Conservation (phyloP, 2,329 filamentous ascomycete species). For the Westerdykella ornata region DNA sequence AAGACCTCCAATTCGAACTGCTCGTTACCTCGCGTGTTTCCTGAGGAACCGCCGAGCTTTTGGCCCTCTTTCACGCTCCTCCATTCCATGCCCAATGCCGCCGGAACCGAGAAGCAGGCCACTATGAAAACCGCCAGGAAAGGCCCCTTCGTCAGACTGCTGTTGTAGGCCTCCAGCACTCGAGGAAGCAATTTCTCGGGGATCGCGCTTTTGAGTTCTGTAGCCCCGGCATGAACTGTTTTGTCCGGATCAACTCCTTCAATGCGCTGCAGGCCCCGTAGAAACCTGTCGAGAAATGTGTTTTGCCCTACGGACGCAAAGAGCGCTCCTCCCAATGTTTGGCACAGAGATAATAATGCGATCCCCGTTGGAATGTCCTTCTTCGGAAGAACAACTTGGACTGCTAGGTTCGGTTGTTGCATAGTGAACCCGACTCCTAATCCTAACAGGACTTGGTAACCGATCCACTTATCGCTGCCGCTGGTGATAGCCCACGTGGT, state of each 20-base stretch:
- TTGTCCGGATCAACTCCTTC: constrained; percentile 35
- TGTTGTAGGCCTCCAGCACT: constrained; percentile 27
- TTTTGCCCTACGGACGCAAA: constrained; percentile 45
- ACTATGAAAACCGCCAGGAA: constrained; percentile 57
- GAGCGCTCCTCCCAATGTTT: constrained; percentile 42
- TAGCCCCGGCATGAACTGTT: constrained; percentile 47
- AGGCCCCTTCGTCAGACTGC: constrained; percentile 28
- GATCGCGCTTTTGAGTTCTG: constrained; percentile 46
- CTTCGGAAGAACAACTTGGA: constrained; percentile 38
- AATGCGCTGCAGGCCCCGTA: constrained; percentile 28
- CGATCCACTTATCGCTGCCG: constrained; percentile 26
- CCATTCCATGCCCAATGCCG: constrained; percentile 55
- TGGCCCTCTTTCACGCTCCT: constrained; percentile 49
- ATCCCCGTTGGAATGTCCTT: constrained; percentile 41
- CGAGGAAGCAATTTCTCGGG: constrained; percentile 8
- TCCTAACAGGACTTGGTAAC: constrained; percentile 25
- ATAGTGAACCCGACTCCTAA: constrained; percentile 41
- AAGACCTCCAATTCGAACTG: too few relatives aligned
- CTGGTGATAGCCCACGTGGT: constrained; percentile 37
- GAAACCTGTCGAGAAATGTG: constrained; percentile 41
- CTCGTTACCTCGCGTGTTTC: too few relatives aligned
- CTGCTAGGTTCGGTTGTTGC: constrained; percentile 42
- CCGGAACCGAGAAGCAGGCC: constrained; percentile 49
- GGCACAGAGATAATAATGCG: constrained; percentile 40
- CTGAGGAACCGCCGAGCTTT: too few relatives aligned